These are phyloP conservation scores for Amylostereum areolatum DNA, from an alignment of 1,284 basidiomycete genomes.

Conservation along the genomic window DNA sequence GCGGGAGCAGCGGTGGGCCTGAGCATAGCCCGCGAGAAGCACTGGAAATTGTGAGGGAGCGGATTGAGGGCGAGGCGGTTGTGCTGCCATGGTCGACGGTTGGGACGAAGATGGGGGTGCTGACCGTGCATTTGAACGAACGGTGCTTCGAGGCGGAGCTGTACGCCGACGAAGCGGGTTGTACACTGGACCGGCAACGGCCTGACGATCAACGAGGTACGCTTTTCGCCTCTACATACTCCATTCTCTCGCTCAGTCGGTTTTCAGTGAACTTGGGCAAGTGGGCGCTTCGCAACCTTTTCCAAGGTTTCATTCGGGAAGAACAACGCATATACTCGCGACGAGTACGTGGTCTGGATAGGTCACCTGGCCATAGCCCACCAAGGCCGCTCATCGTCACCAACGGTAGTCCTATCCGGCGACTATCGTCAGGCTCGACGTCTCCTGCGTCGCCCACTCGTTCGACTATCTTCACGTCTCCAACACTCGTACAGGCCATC, in stretches of 20 bases:
- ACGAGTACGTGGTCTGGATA: slow-evolving; percentile 26
- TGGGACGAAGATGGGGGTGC: slow-evolving; percentile 85
- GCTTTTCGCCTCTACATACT: slow-evolving; percentile 20
- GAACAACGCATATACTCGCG: slow-evolving; percentile 39
- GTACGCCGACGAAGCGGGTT: slow-evolving; percentile 87
- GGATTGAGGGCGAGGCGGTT: slow-evolving; percentile 90
- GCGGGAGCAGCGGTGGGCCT: slow-evolving; percentile 27
- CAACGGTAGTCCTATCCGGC: slow-evolving; percentile 19
- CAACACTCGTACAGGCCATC: slow-evolving; percentile 61
- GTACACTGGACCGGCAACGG: slow-evolving; percentile 47
- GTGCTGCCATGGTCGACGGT: slow-evolving; percentile 83
- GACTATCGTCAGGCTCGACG: slow-evolving; percentile 23
- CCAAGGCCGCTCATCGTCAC: slow-evolving; percentile 24
- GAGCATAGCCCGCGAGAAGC: slow-evolving; percentile 73
- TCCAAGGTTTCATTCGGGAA: slow-evolving; percentile 64
- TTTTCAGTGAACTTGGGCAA: slow-evolving; percentile 71
- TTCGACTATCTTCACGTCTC: slow-evolving; percentile 44
- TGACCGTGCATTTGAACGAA: slow-evolving; percentile 87
- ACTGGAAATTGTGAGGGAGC: slow-evolving; percentile 79
- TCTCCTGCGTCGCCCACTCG: slow-evolving; percentile 11
- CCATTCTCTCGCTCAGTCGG: no score
- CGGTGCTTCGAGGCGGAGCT: slow-evolving; percentile 92
- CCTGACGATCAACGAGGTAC: slow-evolving; percentile 77
- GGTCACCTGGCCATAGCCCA: slow-evolving; percentile 16
- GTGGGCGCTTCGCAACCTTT: slow-evolving; percentile 74